phyloP scores from a whole-genome alignment of 495 filamentous ascomycete genomes.

The Eremomyces bilateralis region DNA sequence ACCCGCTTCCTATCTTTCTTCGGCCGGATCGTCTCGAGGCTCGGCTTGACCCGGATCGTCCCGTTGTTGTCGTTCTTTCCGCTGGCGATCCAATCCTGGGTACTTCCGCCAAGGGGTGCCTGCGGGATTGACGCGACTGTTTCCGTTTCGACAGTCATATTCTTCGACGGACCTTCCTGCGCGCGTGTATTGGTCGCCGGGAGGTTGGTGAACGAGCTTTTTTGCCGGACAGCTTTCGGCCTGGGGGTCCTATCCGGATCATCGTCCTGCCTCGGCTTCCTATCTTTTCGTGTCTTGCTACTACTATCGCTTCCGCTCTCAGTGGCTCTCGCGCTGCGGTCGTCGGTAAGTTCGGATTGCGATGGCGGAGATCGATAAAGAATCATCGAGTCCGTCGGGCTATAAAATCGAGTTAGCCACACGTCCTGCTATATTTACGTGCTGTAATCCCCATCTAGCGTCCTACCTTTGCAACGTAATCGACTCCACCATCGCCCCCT shows the following conservation, averaged over 20 bases:
- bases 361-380: too few species aligned
- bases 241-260: slow-evolving; percentile 12
- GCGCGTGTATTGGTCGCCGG: slow-evolving; percentile 27
- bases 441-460: too few species aligned
- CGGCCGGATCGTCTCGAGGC: slow-evolving; percentile 81
- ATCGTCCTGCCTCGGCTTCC: slow-evolving; percentile 11
- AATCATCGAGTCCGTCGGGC: too few species aligned
- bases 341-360: slow-evolving; percentile 17
- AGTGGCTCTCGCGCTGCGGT: slow-evolving; percentile 8
- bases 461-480: too few species aligned
- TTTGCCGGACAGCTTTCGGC: slow-evolving; percentile 10
- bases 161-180: slow-evolving; percentile 55
- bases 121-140: slow-evolving; percentile 83
- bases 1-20: slow-evolving; percentile 72
- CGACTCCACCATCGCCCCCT: too few species aligned
- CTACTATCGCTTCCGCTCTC: slow-evolving; percentile 45
- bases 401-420: too few species aligned
- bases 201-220: slow-evolving; percentile 17
- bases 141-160: slow-evolving; percentile 97
- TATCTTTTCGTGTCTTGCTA: slow-evolving; percentile 22
- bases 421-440: too few species aligned
- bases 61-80: slow-evolving; percentile 35
- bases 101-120: slow-evolving; percentile 50
- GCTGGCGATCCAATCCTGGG: slow-evolving; percentile 34
- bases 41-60: slow-evolving; percentile 68